Base-by-base conservation (phyloP, 1,284 basidiomycete genomes). In the Cryptococcus floricola region DNA sequence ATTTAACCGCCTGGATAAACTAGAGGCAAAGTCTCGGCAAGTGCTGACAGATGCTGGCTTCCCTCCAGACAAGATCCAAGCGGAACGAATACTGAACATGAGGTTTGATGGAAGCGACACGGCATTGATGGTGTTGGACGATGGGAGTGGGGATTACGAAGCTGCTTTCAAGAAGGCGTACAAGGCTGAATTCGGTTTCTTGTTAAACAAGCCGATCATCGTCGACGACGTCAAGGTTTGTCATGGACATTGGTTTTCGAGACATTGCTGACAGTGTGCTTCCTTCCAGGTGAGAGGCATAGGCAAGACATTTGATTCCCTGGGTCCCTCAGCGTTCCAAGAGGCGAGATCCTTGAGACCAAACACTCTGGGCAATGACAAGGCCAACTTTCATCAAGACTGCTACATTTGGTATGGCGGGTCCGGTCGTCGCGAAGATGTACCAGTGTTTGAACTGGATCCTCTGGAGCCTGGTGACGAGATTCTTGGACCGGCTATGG, bases 151-250 rank as follows among this genome's bases (percentile, higher is more conserved):
- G 65, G 88, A 93, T 70, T 92, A 88, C 72, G 86, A 87, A 66
- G 80, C 80, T 0, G 88, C 85, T 5, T 98, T 97, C 80, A 85
- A 83, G 71, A 76, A 82, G 48, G 81, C 82, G 50, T 91, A 93
- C 77, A 87, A 85, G 75, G 76, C 84, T 19, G 89, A 93, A 75
- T 98, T 98, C 69, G 95, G 94, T 1, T 98, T 98, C 79, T 77
- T 94, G 58, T 80, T 97, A 23, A 87, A 90, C 58, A 88, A 88
- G 65, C 79, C 79, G 19, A 83, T 97, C 64, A 83, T 91, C 47
- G 88, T 95, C 10, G 93, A 96, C 73, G 93, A 97, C 77, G 80
- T 98, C 76, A 91, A 95, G 79, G 91, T 89, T 27, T 58, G 80
- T 58, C 41, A 46, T 13, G 6, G 25, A 1, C 39, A 13, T 39